These are phyloP conservation scores for Hymenoscyphus scutula DNA, from an alignment of 2,329 filamentous ascomycete species.

Conservation along the genomic window DNA sequence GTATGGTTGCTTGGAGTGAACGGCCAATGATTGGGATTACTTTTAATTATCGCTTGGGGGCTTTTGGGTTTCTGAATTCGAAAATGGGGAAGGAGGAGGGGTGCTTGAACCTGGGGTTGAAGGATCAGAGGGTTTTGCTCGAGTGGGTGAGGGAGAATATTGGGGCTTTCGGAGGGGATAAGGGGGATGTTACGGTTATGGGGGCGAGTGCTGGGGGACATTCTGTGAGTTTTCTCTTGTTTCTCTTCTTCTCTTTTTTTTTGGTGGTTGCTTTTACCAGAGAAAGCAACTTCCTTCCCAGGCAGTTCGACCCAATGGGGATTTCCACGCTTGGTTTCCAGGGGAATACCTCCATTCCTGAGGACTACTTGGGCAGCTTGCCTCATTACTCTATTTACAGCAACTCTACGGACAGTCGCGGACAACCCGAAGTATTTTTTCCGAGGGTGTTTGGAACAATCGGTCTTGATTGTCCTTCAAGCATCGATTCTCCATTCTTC, in stretches of 20 bases:
- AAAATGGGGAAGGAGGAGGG: constrained; percentile 53
- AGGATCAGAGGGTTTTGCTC: constrained; percentile 58
- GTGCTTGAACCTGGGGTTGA: constrained; percentile 61
- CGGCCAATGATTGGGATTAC: constrained; percentile 55
- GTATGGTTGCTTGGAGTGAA: constrained; percentile 56
- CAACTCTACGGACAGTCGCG: too few species aligned
- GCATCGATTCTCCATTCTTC: too few species aligned
- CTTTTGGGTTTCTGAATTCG: constrained; percentile 67
- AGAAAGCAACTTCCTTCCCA: too few species aligned
- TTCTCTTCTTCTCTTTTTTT: not conserved
- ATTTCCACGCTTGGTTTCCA: too few species aligned
- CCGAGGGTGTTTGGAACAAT: too few species aligned
- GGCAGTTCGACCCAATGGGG: too few species aligned
- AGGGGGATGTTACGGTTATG: constrained; percentile 57
- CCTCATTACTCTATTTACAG: too few species aligned
- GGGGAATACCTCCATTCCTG: too few species aligned
- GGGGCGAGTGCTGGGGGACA: constrained; percentile 62
- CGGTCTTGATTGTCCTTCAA: too few species aligned
- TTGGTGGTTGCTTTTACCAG: too few species aligned
- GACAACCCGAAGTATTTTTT: too few species aligned
- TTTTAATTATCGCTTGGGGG: constrained; percentile 62
- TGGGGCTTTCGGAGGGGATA: constrained; percentile 58
- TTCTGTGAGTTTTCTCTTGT: constrained; percentile 43
- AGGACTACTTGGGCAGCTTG: too few species aligned
- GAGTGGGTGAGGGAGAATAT: constrained; percentile 62